Conservation (phyloP, 1,139 yeast genomes). For the Scheffersomyces cryptocercus region DNA sequence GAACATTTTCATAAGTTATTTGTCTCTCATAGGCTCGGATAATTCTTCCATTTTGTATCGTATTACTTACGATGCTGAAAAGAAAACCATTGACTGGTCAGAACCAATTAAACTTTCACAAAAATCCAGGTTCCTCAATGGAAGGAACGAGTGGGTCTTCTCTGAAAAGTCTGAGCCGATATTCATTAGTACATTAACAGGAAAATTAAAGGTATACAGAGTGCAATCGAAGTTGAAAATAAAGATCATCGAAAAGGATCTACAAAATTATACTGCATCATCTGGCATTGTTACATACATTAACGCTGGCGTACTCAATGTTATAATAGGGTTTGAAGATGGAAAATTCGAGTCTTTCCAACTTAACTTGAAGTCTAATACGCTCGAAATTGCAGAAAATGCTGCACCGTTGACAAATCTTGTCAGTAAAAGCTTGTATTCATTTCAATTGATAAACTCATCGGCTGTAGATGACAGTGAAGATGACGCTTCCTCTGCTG, state of each 20-base stretch:
- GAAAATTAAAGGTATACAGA: conserved; percentile 4
- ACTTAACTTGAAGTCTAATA: conserved; percentile 6
- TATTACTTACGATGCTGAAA: conserved; percentile 6
- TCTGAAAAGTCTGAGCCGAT: not conserved
- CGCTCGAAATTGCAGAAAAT: not conserved
- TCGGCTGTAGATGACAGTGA: conserved; percentile 19
- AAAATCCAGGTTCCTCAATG: conserved; percentile 5
- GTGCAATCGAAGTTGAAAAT: not conserved
- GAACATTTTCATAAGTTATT: conserved; percentile 6
- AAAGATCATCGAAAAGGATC: conserved; percentile 1
- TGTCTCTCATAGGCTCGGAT: conserved; percentile 16
- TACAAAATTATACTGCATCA: conserved; percentile 3
- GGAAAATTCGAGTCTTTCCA: conserved; percentile 27
- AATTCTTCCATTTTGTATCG: conserved; percentile 18
- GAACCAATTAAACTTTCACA: conserved; percentile 1
- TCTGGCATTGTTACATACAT: conserved; percentile 3
- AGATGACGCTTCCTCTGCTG: not conserved
- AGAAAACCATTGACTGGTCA: not conserved
- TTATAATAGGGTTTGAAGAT: conserved; percentile 25
- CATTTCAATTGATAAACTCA: conserved; percentile 29
- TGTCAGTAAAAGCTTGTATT: conserved; percentile 21
- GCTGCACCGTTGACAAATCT: conserved; percentile 14
- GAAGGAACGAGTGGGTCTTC: conserved; percentile 6
- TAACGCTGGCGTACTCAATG: conserved; percentile 1
- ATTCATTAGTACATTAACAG: conserved; percentile 6